phyloP scores from a whole-genome alignment of 768 basidiomycete genomes.

The Agaricus blazei region DNA sequence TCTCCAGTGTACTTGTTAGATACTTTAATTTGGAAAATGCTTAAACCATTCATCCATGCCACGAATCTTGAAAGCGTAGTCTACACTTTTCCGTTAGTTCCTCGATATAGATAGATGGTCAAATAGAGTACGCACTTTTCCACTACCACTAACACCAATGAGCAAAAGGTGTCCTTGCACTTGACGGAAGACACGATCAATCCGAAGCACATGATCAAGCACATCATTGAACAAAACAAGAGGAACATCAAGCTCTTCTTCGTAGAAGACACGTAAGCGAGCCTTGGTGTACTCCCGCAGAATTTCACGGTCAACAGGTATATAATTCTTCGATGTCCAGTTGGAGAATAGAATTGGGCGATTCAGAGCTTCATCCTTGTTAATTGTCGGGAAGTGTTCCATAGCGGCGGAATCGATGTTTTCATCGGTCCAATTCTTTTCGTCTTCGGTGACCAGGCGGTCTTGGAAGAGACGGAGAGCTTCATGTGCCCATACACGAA shows the following conservation, averaged over 20 bases:
- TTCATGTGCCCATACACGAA: conserved; percentile 97
- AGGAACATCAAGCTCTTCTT: conserved; percentile 97
- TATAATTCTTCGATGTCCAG: conserved; percentile 97
- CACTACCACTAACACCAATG: conserved; percentile 97
- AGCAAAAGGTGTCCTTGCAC: conserved; percentile 94
- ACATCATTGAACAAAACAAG: conserved; percentile 99
- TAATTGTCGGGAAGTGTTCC: conserved; percentile 91
- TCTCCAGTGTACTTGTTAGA: conserved; percentile 99
- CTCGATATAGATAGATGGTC: background rate
- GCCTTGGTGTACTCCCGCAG: conserved; percentile 97
- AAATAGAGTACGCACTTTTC: conserved; percentile 63
- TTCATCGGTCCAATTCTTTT: conserved; percentile 93
- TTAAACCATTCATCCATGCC: conserved; percentile 99
- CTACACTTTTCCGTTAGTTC: conserved; percentile 34
- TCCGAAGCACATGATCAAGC: conserved; percentile 94
- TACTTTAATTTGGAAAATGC: conserved; percentile 99
- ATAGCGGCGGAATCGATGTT: conserved; percentile 79
- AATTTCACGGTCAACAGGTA: conserved; percentile 89
- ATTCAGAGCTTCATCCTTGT: conserved; percentile 75
- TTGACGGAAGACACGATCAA: conserved; percentile 98
- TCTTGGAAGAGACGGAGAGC: conserved; percentile 97
- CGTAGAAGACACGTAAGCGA: conserved; percentile 95
- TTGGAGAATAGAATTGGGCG: conserved; percentile 97
- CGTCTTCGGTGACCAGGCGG: conserved; percentile 88
- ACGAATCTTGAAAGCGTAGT: conserved; percentile 97